phyloP scores from a whole-genome alignment of 2,329 filamentous ascomycete species.

The Paracoccidioides brasiliensis region DNA sequence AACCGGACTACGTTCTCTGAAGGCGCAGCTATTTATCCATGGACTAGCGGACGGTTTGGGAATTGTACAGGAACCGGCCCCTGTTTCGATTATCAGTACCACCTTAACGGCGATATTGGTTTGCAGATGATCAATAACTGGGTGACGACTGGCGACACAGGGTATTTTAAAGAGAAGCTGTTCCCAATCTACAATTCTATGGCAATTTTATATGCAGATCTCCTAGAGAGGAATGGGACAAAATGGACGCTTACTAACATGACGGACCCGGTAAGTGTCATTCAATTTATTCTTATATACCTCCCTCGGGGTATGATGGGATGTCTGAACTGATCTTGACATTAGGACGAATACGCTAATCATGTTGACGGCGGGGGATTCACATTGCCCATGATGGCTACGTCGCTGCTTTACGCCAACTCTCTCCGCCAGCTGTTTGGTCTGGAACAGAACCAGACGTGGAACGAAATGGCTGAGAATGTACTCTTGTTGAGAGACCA shows the following conservation, averaged over 20 bases:
- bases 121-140: conserved; percentile 49
- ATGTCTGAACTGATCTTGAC: neutral
- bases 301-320: neutral
- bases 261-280: conserved; percentile 51
- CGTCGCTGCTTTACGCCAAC: conserved; percentile 45
- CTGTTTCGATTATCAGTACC: conserved; percentile 61
- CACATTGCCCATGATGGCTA: conserved; percentile 49
- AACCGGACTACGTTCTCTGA: conserved; percentile 45
- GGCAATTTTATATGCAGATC: conserved; percentile 47
- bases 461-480: conserved; percentile 42
- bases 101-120: conserved; percentile 57
- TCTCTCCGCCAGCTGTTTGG: conserved; percentile 44
- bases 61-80: conserved; percentile 53
- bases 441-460: conserved; percentile 43
- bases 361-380: conserved; percentile 54
- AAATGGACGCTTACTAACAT: conserved; percentile 46
- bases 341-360: conserved; percentile 54
- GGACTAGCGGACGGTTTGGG: conserved; percentile 54
- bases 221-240: conserved; percentile 47
- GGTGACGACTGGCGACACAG: conserved; percentile 45
- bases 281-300: neutral
- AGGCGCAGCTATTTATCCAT: conserved; percentile 51
- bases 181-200: conserved; percentile 53
- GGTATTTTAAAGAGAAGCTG: conserved; percentile 42
- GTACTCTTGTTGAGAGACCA: conserved; percentile 43